Conservation (phyloP, 345 rosid species). For the Hypericum androsaemum region DNA sequence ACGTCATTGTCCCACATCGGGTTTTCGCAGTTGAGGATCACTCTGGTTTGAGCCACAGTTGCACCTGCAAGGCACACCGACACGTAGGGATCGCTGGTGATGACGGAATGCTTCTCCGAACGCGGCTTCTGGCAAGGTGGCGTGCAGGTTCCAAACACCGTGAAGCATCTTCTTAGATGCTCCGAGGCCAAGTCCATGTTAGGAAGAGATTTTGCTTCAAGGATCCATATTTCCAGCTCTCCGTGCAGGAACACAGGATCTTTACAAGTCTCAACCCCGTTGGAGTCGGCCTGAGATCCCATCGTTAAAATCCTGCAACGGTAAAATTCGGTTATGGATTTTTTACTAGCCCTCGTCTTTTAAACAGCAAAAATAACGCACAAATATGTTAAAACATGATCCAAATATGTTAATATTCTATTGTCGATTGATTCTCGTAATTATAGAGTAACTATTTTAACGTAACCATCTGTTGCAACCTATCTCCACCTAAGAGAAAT, state of each 20-base stretch:
- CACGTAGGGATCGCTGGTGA: constrained; percentile 62
- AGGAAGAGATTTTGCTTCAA: constrained; percentile 60
- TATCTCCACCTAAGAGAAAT: too few species aligned
- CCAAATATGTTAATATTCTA: too few species aligned
- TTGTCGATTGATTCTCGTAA: too few species aligned
- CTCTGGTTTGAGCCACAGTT: constrained; percentile 53
- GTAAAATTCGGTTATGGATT: too few species aligned
- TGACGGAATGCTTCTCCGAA: constrained; percentile 27
- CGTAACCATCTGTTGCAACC: too few species aligned
- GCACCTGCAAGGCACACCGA: constrained; percentile 58
- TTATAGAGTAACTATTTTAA: too few species aligned
- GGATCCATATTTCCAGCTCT: constrained; percentile 43
- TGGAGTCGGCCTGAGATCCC: too few species aligned
- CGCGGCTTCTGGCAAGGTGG: constrained; percentile 15
- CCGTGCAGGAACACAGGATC: constrained; percentile 42
- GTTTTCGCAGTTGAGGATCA: constrained; percentile 49
- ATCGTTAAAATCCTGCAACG: too few species aligned
- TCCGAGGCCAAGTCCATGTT: constrained; percentile 63
- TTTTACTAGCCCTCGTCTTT: too few species aligned
- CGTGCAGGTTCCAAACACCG: constrained; percentile 26
- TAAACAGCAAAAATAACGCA: too few species aligned
- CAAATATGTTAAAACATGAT: too few species aligned
- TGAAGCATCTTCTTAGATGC: constrained; percentile 37
- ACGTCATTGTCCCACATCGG: constrained; percentile 70
- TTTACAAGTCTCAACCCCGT: not conserved